These are phyloP conservation scores for Porphyra umbilicalis DNA, from an alignment of 31 red algal species.

Conservation along the genomic window DNA sequence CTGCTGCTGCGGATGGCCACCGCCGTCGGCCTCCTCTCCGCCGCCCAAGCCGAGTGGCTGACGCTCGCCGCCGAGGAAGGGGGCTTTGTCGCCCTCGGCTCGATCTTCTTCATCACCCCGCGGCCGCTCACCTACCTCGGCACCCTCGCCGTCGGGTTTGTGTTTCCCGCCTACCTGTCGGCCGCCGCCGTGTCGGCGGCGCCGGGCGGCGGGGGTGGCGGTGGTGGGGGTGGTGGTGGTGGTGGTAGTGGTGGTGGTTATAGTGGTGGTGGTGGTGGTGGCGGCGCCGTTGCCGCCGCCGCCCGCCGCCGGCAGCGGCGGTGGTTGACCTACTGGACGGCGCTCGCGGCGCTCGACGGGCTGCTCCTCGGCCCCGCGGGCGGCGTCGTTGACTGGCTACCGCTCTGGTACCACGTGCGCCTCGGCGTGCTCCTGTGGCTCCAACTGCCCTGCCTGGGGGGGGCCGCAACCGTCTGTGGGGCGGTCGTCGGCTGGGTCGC, in stretches of 20 bases:
- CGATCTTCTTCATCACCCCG: conserved; percentile 37
- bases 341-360: conserved; percentile 16
- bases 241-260: neutral
- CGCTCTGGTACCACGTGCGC: conserved; percentile 54
- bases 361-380: conserved; percentile 1
- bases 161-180: conserved; percentile 26
- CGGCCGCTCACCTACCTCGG: conserved; percentile 45
- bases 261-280: too few species aligned
- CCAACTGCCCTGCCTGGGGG: conserved; percentile 26
- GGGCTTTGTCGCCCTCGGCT: conserved; percentile 12
- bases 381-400: conserved; percentile 21
- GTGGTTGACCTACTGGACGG: conserved; percentile 54
- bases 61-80: conserved; percentile 9
- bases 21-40: conserved; percentile 4
- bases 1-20: conserved; percentile 11
- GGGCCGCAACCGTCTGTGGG: neutral
- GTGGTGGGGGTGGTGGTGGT: conserved; percentile 11
- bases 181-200: conserved; percentile 19
- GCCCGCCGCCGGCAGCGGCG: neutral
- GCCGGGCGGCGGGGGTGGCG: conserved; percentile 16
- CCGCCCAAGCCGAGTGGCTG: conserved; percentile 5
- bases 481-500: neutral
- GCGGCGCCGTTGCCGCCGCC: neutral
- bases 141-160: conserved; percentile 26
- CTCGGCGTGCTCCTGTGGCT: conserved; percentile 38